Evolutionary conservation across 176 grass and related monocot genomes (phyloP).

Genomic region (Ananas comosus): DNA sequence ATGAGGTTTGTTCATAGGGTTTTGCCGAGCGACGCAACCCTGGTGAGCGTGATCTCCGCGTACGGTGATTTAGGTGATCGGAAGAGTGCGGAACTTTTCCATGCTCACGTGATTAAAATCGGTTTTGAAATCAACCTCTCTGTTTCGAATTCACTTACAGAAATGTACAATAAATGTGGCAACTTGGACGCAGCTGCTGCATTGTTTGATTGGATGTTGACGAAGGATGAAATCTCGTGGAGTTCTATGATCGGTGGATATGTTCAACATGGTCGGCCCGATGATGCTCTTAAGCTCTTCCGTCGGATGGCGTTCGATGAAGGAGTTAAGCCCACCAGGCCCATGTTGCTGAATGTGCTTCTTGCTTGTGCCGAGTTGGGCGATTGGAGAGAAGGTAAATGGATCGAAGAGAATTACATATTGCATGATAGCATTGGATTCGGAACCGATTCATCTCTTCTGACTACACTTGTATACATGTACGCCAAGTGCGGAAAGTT

Average conservation of each 20-base stretch:
- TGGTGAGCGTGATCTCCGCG: constrained; percentile 49
- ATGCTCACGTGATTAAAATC: constrained; percentile 27
- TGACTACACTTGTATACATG: constrained; percentile 68
- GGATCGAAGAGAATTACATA: constrained; percentile 46
- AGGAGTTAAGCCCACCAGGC: constrained; percentile 16
- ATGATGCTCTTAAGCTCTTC: constrained; percentile 42
- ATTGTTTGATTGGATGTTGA: constrained; percentile 41
- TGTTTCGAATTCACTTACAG: constrained; percentile 44
- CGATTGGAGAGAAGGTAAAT: constrained; percentile 46
- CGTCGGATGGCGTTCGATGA: constrained; percentile 25
- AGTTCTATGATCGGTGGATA: constrained; percentile 55
- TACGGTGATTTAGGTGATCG: constrained; percentile 13
- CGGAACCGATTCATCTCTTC: constrained; percentile 33
- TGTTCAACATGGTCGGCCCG: constrained; percentile 30
- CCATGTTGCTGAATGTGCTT: constrained; percentile 56
- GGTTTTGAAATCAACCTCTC: constrained; percentile 30
- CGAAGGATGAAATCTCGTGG: constrained; percentile 60
- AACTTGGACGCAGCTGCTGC: constrained; percentile 29
- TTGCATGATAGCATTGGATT: constrained; percentile 16
- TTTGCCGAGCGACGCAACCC: constrained; percentile 30
- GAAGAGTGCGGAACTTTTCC: constrained; percentile 16
- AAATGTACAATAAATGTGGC: constrained; percentile 35
- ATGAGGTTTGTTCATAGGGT: constrained; percentile 26
- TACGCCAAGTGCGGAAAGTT: constrained; percentile 50
- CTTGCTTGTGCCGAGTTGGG: constrained; percentile 50